Evolutionary conservation across 805 yeast genomes (phyloP).

Genomic region (Metschnikowia lochheadii): DNA sequence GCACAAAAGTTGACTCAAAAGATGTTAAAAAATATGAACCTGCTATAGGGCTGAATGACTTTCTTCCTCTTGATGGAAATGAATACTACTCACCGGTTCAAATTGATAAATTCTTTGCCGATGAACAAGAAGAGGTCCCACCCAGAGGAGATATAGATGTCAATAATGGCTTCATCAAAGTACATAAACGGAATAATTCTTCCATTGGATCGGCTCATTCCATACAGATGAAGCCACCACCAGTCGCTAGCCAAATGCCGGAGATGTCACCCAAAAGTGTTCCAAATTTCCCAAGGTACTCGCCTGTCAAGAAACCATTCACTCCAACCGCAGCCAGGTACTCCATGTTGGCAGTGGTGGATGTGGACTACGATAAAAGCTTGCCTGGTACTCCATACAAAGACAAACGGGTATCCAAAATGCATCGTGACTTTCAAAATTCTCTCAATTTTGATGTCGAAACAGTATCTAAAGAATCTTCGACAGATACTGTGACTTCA

Average conservation of each 20-base stretch:
- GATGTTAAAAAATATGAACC: background rate
- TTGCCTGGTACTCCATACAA: slow-evolving; percentile 14
- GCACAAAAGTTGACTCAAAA: background rate
- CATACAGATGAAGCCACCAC: background rate
- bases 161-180: slow-evolving; percentile 7
- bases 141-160: slow-evolving; percentile 17
- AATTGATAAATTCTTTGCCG: slow-evolving; percentile 13
- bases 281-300: background rate
- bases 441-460: slow-evolving; percentile 1
- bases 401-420: background rate
- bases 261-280: background rate
- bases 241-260: background rate
- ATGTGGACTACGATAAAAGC: slow-evolving; percentile 15
- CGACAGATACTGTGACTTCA: background rate
- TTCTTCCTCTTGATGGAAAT: background rate
- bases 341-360: slow-evolving; percentile 15
- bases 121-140: slow-evolving; percentile 17
- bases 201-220: slow-evolving; percentile 10
- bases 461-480: background rate
- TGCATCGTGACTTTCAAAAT: background rate
- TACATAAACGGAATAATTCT: slow-evolving; percentile 11
- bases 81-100: slow-evolving; percentile 12
- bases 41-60: background rate
- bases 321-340: slow-evolving; percentile 6
- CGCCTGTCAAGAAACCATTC: background rate